Conservation (phyloP, 2,329 filamentous ascomycete genomes). For the Diaporthe ilicicola region DNA sequence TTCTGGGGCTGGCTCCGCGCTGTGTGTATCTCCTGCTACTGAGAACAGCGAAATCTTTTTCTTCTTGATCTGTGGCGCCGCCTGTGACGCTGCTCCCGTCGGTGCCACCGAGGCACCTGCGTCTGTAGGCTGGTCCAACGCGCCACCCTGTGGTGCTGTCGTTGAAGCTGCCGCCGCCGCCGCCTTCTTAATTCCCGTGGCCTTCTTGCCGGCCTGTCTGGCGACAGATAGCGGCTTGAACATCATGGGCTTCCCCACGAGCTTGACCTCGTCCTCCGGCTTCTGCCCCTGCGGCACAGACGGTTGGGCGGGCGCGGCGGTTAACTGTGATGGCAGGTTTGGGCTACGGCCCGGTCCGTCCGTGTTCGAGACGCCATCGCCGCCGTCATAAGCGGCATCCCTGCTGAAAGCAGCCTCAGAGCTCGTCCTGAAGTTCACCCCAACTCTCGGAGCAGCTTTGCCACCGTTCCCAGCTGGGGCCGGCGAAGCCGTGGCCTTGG, state of each 20-base stretch:
- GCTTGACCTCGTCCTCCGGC: conserved; percentile 69
- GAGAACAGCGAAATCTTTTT: conserved; percentile 78
- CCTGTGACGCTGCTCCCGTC: conserved; percentile 32
- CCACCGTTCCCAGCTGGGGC: conserved; percentile 38
- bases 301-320: conserved; percentile 45
- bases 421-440: conserved; percentile 83
- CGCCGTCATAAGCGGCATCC: conserved; percentile 39
- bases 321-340: conserved; percentile 52
- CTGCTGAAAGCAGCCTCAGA: conserved; percentile 83
- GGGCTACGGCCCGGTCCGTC: conserved; percentile 37
- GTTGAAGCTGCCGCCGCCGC: conserved; percentile 30
- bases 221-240: conserved; percentile 90
- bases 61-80: conserved; percentile 46
- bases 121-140: not conserved
- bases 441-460: conserved; percentile 54
- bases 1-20: conserved; percentile 37
- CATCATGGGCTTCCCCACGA: conserved; percentile 82
- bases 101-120: conserved; percentile 1
- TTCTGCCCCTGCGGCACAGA: conserved; percentile 65
- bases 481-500: conserved; percentile 66
- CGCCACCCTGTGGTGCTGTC: conserved; percentile 29
- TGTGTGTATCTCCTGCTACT: conserved; percentile 55
- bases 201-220: conserved; percentile 77
- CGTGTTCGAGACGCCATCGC: conserved; percentile 35
- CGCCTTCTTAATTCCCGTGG: conserved; percentile 31